Evolutionary conservation across 2,329 filamentous ascomycete species (phyloP), one percentile per base, ranked within the genome.

Genomic region (Colletotrichum agaves): DNA sequence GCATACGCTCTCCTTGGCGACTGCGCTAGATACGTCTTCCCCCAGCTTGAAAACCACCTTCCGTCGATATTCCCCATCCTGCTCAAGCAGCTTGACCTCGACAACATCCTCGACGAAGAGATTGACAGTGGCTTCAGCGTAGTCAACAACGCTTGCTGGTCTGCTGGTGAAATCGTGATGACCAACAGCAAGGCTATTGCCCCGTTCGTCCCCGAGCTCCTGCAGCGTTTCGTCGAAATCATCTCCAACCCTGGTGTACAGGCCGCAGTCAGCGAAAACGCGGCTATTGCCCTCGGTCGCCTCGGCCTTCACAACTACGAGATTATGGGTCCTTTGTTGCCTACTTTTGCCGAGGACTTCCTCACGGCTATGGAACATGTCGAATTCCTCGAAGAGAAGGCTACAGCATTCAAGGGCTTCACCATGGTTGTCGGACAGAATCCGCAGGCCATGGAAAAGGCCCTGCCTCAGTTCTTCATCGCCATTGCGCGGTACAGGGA

Each of bases 141-240:
- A 33, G 90, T 98, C 67, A 99, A 98, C 85, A 99, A 99, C 76
- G 95, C 96, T 21, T 98, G 95, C 81, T 99, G 96, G 96, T 97
- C 94, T 6, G 90, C 90, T 23, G 96, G 96, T 46, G 96, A 99
- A 82, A 96, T 98, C 69, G 89, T 94, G 15, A 90, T 97, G 78
- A 90, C 93, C 69, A 86, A 92, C 76, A 88, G 90, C 72, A 88
- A 90, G 69, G 88, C 86, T 61, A 92, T 98, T 88, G 85, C 85
- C 1, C 91, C 91, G 1, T 97, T 91, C 76, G 87, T 94, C 10
- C 89, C 92, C 21, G 88, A 91, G 69, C 83, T 99, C 15, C 89
- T 97, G 66, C 87, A 91, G 69, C 89, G 91, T 43, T 88, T 97
- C 31, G 87, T 93, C 43, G 88, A 91, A 61, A 98, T 98, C 72